Evolutionary conservation across 768 basidiomycete species (phyloP).

Genomic region (Suillus luteus): DNA sequence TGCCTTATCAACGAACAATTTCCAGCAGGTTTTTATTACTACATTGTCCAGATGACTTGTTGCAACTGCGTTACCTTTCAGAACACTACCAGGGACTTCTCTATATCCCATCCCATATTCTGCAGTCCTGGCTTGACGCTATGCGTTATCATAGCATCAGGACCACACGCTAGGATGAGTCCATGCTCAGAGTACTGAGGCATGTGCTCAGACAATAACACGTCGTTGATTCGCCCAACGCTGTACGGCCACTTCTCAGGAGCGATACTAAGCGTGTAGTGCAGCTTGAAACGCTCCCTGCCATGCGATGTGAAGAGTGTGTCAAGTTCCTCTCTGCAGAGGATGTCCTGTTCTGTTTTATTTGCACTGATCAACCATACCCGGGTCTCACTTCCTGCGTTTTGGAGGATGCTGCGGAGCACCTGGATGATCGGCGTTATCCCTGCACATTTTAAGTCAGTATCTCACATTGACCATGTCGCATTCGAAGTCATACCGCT

Average conservation of each 20-base stretch:
- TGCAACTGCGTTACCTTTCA: slow-evolving; percentile 17
- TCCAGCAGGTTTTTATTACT: not conserved
- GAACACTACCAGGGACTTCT: slow-evolving; percentile 36
- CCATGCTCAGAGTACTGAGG: slow-evolving; percentile 41
- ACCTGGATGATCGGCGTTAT: slow-evolving; percentile 64
- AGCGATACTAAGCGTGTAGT: slow-evolving; percentile 42
- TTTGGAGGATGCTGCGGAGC: slow-evolving; percentile 47
- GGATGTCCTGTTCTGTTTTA: slow-evolving; percentile 49
- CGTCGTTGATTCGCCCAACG: slow-evolving; percentile 41
- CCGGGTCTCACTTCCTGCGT: slow-evolving; percentile 40
- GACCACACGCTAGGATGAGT: slow-evolving; percentile 54
- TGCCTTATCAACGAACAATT: not conserved
- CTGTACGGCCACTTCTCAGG: slow-evolving; percentile 43
- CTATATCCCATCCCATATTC: slow-evolving; percentile 39
- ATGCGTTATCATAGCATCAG: slow-evolving; percentile 40
- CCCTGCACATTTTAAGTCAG: slow-evolving; percentile 26
- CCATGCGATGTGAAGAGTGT: slow-evolving; percentile 31
- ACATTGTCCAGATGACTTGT: not conserved
- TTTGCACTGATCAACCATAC: slow-evolving; percentile 54
- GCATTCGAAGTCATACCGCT: slow-evolving; percentile 40
- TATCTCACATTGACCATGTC: not conserved
- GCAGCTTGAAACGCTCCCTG: slow-evolving; percentile 38
- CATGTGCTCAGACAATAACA: slow-evolving; percentile 42
- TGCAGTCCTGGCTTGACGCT: slow-evolving; percentile 35
- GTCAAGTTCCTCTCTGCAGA: slow-evolving; percentile 53